Conservation (phyloP, 2,329 filamentous ascomycete genomes). For the Aspergillus candidus region DNA sequence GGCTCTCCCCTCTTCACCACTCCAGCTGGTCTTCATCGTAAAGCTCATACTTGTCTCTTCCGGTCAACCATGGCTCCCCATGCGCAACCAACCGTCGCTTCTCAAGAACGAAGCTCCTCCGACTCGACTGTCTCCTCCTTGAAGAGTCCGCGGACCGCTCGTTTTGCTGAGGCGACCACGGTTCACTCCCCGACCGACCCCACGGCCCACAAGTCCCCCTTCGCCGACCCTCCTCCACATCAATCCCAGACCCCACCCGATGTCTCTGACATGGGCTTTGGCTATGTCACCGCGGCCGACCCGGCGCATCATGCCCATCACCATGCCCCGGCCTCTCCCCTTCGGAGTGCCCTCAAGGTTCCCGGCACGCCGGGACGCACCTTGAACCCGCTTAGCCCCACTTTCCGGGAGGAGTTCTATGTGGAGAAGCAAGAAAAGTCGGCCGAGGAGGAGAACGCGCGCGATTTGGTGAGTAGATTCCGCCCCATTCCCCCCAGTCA, state of each 20-base stretch:
- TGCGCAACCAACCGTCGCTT: slow-evolving; percentile 21
- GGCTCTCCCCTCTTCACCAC: slow-evolving; percentile 26
- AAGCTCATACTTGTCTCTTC: slow-evolving; percentile 13
- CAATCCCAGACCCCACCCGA: slow-evolving; percentile 45
- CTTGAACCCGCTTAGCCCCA: slow-evolving; percentile 80
- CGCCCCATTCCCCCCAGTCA: not conserved
- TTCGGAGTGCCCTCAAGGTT: slow-evolving; percentile 85
- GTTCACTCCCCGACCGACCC: slow-evolving; percentile 57
- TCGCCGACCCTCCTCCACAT: slow-evolving; percentile 44
- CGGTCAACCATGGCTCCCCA: slow-evolving; percentile 18
- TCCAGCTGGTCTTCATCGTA: not conserved
- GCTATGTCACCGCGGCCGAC: slow-evolving; percentile 66
- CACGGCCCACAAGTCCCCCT: slow-evolving; percentile 41
- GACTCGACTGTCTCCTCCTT: slow-evolving; percentile 32
- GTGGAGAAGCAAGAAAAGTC: slow-evolving; percentile 76
- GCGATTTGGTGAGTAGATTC: slow-evolving; percentile 67
- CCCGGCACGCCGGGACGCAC: slow-evolving; percentile 73
- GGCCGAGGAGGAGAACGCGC: slow-evolving; percentile 81
- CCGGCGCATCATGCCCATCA: slow-evolving; percentile 46
- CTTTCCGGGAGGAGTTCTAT: slow-evolving; percentile 79
- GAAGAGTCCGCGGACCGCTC: slow-evolving; percentile 52
- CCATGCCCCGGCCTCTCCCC: slow-evolving; percentile 66
- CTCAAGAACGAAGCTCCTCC: slow-evolving; percentile 24
- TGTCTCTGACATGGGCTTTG: slow-evolving; percentile 84
- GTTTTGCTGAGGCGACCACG: slow-evolving; percentile 60